Base-by-base conservation (phyloP, 2,329 filamentous ascomycete species). In the Diplocarpon mali region DNA sequence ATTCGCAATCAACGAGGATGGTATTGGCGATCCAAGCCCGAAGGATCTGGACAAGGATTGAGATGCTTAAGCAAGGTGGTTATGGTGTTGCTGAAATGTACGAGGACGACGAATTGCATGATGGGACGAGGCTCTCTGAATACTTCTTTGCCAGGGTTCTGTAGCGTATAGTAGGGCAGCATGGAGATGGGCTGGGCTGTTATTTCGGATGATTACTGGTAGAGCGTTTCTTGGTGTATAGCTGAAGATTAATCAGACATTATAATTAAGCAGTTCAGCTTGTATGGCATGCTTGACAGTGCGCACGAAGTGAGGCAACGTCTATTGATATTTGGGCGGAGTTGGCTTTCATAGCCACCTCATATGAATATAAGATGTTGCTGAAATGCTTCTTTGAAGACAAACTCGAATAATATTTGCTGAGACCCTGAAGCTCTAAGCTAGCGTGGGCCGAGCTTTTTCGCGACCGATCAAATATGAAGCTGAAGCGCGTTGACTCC, bases 1-100 rank as follows among this genome's bases (percentile, higher is more conserved):
- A 56, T 98, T 98, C 67, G 90, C 92, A 38, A 98, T 98, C 63
- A 87, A 86, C 46, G 93, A 96, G 65, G 88, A 95, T 62, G 92
- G 92, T 35, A 98, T 98, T 60, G 87, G 87, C 24, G 92, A 98
- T 62, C 92, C 92, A 36, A 85, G 83, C 47, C 90, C 92, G 37
- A 98, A 98, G 71, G 92, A 98, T 59, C 66, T 90, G 62, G 90
- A 96, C 62, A 94, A 93, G 67, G 83, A 87, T 45, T 62, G 55
- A 39, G 30, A 2, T 42, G 6, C 6, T 32, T 12, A 2, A 14
- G 16, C 13, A n/a, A 10, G 9, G 40, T 17, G 30, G 24, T 3
- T 28, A 14, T 36, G 12, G 13, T 13, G n/a, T 11, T 32, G 13
- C 24, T 20, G 35, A 31, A 20, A 30, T 49, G 30, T 14, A 17